Base-by-base conservation (phyloP, 2,329 filamentous ascomycete genomes). In the Stemphylium lycopersici region DNA sequence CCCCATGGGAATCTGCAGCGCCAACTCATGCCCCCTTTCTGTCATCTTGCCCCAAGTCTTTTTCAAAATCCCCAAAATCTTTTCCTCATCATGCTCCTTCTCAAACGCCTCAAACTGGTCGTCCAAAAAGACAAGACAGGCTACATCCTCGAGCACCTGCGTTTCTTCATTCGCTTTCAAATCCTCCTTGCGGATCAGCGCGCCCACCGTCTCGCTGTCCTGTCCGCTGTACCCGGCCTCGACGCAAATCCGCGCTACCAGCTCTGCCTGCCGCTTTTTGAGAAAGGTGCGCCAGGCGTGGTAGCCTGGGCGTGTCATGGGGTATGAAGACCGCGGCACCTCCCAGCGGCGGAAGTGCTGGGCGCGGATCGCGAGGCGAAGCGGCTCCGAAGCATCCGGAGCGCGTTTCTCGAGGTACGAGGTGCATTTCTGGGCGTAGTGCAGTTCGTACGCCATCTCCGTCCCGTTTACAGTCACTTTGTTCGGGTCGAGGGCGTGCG, bases 311-410 rank as follows among this genome's bases (percentile, higher is more conserved):
- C 88, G 87, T 1, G 87, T 93, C 80, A 86, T 86, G 6, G 91
- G 90, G 74, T 90, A 93, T 33, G 81, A 84, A 60, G 80, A 78
- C 43, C 91, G 87, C 0, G 90, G 90, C 1, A 93, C 84, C 76
- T 96, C 90, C 91, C 91, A 96, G 76, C 90, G 87, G 48, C 87
- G 84, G 67, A 96, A 90, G 75, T 96, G 91, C 74, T 96, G 91
- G 10, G 90, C 91, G 61, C 90, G 87, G 62, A 92, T 89, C 15
- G 91, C 91, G 41, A 95, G 81, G 58, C 85, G 85, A 48, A 96
- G 80, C 20, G 84, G 76, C 1, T 87, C 86, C 2, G 88, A 86
- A 1, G 90, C 87, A 24, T 79, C 63, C 0, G 90, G 86, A 7
- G 77, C 76, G 58, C 87, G 84, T 13, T 81, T 76, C 7, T 79